phyloP scores from a whole-genome alignment of 306 rosid species.

The Quercus parvula region DNA sequence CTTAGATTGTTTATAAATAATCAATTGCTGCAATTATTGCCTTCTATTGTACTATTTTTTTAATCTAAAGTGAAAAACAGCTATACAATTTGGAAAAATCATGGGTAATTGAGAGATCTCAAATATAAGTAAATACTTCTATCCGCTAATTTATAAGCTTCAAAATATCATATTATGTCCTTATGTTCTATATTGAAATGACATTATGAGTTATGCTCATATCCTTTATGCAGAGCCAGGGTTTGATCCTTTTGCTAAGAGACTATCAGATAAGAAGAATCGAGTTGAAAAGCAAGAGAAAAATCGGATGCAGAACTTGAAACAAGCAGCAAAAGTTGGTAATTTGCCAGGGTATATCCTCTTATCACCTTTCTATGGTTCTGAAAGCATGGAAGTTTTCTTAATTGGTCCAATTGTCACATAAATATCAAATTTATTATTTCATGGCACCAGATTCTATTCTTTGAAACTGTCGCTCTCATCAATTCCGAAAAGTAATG shows the following conservation, averaged over 20 bases:
- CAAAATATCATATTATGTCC: background rate
- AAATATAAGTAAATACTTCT: background rate
- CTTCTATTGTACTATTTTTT: background rate
- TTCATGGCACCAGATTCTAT: background rate
- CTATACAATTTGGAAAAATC: background rate
- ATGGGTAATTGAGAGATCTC: background rate
- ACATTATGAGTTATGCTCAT: background rate
- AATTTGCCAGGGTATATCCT: conserved; percentile 76
- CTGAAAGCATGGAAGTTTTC: conserved; percentile 5
- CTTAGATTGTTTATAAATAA: background rate
- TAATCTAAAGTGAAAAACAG: background rate
- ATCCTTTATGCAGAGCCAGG: conserved; percentile 54
- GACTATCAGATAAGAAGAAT: conserved; percentile 63
- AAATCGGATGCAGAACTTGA: conserved; percentile 70
- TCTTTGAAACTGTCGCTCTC: background rate
- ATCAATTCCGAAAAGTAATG: background rate
- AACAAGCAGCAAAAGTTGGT: conserved; percentile 80
- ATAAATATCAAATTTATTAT: background rate
- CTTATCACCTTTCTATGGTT: conserved; percentile 4
- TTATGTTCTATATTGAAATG: background rate
- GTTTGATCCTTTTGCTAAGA: conserved; percentile 88
- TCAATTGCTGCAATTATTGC: background rate
- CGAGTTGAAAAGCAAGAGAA: conserved; percentile 74
- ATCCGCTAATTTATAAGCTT: background rate
- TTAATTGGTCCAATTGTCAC: background rate